Base-by-base conservation (phyloP, 306 rosid genomes). In the Oemleria cerasiformis region DNA sequence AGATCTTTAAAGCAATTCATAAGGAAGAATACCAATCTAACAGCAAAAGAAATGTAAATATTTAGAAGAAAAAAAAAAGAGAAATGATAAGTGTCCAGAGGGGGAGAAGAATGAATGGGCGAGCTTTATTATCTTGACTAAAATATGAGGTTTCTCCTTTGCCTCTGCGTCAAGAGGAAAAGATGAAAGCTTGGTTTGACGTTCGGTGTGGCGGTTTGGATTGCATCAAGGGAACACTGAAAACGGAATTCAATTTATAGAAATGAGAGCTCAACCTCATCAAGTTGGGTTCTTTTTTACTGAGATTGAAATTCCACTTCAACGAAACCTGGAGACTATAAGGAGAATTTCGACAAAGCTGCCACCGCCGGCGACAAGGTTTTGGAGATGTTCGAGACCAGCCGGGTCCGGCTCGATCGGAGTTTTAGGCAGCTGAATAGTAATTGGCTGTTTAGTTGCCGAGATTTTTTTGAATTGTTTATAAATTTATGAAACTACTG, bases 1-100 rank as follows among this genome's bases (percentile, higher is more conserved):
- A 57, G 62, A 79, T 68, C 53, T 72, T 58, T 43, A 55, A 23
- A 36, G 36, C 49, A 68, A 63, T 19, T 59, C 38, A 11, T 51
- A 67, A 39, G 36, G 5, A 16, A 21, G 51, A 15, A 20, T 2
- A 48, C n/a, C 17, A 44, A 15, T n/a, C 20, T 41, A n/a, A 9
- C 17, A 76, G 25, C 23, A 69, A 9, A 36, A 9, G 5, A 39
- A 3, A 70, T 38, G 9, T 20, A 9, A 59, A 12, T 9, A 1
- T 30, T n/a, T n/a, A 7, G 7, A 44, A 9, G n/a, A n/a, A n/a
- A n/a, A n/a, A 5, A 6, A 62, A 30, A 59, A 42, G 51, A 67
- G 44, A 60, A 34, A 9, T 16, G 23, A 49, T 9, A 64, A 17
- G 10, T 73, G 64, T 65, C 56, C 1, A 1, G 47, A 23, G 8